Evolutionary conservation across 345 rosid genomes (phyloP), one percentile per base, ranked within the genome.

Genomic region (Firmiana major): DNA sequence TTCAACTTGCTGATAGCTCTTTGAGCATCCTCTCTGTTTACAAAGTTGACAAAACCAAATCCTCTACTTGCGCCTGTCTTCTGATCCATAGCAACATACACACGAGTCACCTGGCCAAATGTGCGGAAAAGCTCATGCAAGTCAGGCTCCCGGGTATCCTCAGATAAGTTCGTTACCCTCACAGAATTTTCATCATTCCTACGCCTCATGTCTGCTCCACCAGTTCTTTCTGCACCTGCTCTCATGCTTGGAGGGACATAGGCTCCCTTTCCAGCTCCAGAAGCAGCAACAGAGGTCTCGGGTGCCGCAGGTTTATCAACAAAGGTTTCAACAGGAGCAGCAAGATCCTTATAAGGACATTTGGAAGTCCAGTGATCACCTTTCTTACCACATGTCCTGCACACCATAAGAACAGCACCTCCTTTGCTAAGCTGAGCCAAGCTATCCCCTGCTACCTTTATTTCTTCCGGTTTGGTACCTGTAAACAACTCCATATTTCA

Each of bases 341-440:
- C 84, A 46, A 86, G 91, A 81, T 91, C 88, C 86, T 88, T 88
- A 81, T 85, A 87, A 0, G 91, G 95, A 74, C 94, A 89, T 65
- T 79, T 81, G 0, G 91, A 79, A 4, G 94, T 89, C 94, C 91
- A 90, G 80, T 89, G 94, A 53, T 89, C 94, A 70, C 93, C 97
- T 79, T 85, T 86, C 85, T 84, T 85, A 57, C 89, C 87, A 36
- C 90, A 88, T 70, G 88, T 84, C 82, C 89, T 83, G 76, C 91
- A 89, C 28, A 88, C 84, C 91, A 86, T 88, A 74, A 89, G 91
- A 63, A 86, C 90, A 6, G 80, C 87, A 75, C 88, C 95, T 8
- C 80, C 81, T 75, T 84, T 84, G 26, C 81, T 82, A 21, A 87
- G 69, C 79, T 80, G 88, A 49, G 88, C 82, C 90, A 87, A 84